Conservation (phyloP, 148 eudicot species). For the Chenopodium berlandieri region DNA sequence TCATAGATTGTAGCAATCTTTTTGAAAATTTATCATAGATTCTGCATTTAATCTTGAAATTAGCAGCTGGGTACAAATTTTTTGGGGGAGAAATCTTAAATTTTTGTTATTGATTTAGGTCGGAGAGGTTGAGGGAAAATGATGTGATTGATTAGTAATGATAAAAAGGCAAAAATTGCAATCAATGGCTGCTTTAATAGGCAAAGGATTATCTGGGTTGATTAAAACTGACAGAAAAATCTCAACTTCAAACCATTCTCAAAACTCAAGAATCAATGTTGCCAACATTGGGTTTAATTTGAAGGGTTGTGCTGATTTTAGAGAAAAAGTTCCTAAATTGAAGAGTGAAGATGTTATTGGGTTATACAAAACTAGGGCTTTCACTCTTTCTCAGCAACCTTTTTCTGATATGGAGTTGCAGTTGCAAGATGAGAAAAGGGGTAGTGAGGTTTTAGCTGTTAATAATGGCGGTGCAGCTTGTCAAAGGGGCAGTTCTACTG, state of each 20-base stretch:
- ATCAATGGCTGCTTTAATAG: slow-evolving; percentile 30
- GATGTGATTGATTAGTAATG: slow-evolving; percentile 31
- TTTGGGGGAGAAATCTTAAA: background rate
- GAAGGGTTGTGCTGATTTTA: slow-evolving; percentile 33
- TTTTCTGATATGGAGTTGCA: slow-evolving; percentile 21
- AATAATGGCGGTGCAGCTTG: slow-evolving; percentile 6
- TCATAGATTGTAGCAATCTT: background rate
- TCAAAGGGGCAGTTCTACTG: slow-evolving; percentile 24
- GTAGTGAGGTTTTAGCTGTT: slow-evolving; percentile 21
- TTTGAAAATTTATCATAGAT: background rate
- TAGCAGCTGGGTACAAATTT: slow-evolving; percentile 11
- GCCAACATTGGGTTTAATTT: slow-evolving; percentile 26
- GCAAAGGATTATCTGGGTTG: slow-evolving; percentile 29
- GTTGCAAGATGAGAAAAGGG: slow-evolving; percentile 19
- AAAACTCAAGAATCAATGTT: slow-evolving; percentile 7
- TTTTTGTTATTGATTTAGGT: background rate
- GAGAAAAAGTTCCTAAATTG: slow-evolving; percentile 23
- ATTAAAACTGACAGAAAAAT: slow-evolving; percentile 25
- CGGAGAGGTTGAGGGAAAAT: background rate
- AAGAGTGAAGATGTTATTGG: slow-evolving; percentile 27
- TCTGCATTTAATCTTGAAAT: slow-evolving; percentile 1
- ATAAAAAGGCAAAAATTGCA: slow-evolving; percentile 22
- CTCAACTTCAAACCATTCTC: slow-evolving; percentile 7
- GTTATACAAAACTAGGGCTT: slow-evolving; percentile 27
- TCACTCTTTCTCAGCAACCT: slow-evolving; percentile 25